phyloP scores from a whole-genome alignment of 2,329 filamentous ascomycete species.

The Epichloe aotearoae region DNA sequence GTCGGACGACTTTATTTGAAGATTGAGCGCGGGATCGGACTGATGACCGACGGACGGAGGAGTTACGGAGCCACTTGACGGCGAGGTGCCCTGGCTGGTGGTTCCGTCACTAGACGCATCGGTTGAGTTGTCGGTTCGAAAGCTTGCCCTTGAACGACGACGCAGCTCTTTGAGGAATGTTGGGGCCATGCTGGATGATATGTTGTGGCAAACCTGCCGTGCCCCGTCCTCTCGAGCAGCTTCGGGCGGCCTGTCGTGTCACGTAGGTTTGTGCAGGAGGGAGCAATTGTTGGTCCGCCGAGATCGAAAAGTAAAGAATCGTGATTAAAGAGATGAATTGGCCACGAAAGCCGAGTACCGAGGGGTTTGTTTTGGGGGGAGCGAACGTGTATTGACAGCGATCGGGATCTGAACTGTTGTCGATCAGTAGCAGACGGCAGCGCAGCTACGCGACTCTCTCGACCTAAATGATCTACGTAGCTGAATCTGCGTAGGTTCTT shows the following conservation, averaged over 20 bases:
- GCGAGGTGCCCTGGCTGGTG: conserved; percentile 43
- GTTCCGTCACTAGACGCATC: conserved; percentile 49
- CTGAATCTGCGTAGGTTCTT: background rate
- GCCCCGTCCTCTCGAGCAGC: background rate
- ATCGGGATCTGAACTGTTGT: background rate
- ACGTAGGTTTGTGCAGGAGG: background rate
- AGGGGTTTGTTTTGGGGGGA: background rate
- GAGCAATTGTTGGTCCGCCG: background rate
- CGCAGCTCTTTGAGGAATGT: conserved; percentile 66
- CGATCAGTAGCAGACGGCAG: background rate
- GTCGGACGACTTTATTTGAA: conserved; percentile 39
- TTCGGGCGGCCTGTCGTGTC: background rate
- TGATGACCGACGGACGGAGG: conserved; percentile 59
- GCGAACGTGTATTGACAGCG: background rate
- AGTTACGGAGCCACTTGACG: conserved; percentile 57
- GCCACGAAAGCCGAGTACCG: background rate
- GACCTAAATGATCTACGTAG: background rate
- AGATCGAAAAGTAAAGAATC: background rate
- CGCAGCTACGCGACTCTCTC: background rate
- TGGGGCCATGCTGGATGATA: conserved; percentile 35
- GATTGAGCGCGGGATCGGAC: conserved; percentile 50
- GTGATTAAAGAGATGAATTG: background rate
- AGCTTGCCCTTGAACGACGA: conserved; percentile 62
- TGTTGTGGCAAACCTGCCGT: conserved; percentile 1
- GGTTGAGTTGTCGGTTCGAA: conserved; percentile 50